Evolutionary conservation across 306 rosid species (phyloP).

Genomic region (Glycyrrhiza uralensis): DNA sequence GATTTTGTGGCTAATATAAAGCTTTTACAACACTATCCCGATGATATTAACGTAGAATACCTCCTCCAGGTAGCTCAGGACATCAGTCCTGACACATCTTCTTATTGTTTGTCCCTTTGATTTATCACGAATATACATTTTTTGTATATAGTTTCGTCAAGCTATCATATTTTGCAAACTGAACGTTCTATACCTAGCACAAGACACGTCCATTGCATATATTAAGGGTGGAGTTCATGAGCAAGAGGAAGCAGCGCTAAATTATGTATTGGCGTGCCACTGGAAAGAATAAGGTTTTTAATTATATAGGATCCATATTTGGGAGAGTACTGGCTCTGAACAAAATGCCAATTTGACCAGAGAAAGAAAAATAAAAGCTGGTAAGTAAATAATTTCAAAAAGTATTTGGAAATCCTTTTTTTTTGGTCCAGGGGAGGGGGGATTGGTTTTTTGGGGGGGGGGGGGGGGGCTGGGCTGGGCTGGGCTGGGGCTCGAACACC

Average conservation of each 20-base stretch:
- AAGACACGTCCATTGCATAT: not conserved
- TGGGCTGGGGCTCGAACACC: no score
- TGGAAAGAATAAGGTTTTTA: not conserved
- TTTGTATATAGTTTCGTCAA: not conserved
- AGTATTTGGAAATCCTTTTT: no score
- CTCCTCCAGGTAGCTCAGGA: slow-evolving; percentile 73
- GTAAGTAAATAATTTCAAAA: not conserved
- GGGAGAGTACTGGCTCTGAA: not conserved
- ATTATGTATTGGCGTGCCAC: not conserved
- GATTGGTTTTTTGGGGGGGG: no score
- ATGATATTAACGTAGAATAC: slow-evolving; percentile 57
- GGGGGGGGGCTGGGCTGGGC: no score
- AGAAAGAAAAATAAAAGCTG: not conserved
- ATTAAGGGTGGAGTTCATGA: slow-evolving; percentile 5
- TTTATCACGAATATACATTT: not conserved
- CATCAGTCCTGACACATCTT: slow-evolving; percentile 57
- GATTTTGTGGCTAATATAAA: slow-evolving; percentile 70
- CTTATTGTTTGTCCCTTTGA: slow-evolving; percentile 45
- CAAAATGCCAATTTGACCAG: not conserved
- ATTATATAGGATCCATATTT: not conserved
- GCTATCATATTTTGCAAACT: slow-evolving; percentile 8
- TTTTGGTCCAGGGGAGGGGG: no score
- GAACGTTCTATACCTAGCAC: not conserved
- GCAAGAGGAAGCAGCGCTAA: not conserved
- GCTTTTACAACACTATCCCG: slow-evolving; percentile 75